Base-by-base conservation (phyloP, 2,329 filamentous ascomycete species). In the Pseudogymnoascus sp. region DNA sequence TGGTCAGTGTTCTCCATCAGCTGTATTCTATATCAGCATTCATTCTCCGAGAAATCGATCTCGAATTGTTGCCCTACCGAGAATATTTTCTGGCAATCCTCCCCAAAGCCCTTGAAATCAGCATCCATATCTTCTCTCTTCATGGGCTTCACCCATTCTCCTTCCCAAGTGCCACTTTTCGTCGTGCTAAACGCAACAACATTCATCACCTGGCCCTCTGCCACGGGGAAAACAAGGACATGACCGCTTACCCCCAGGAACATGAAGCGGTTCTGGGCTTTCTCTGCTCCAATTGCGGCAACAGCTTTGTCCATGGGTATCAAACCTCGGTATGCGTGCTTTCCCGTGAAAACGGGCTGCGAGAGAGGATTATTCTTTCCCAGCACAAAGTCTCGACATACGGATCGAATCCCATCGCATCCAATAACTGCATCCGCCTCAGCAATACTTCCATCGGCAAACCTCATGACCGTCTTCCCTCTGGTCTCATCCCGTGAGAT, bases 261-360 rank as follows among this genome's bases (percentile, higher is more conserved):
- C 61, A 82, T 77, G 69, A 81, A 79, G 13, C 76, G 72, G 12
- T 80, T 83, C 25, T 70, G 67, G 0, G 81, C 78, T 38, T 80
- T 73, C 39, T 82, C 73, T 9, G 75, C 67, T 2, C 82, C 81
- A 2, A 88, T 66, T 2, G 77, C 76, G 9, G 74, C 69, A 0
- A 75, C 70, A 0, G 83, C 84, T 13, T 78, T 71, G 0, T 77
- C 74, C 78, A 88, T 88, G 0, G 85, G 82, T 1, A 88, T 76
- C 2, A 89, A 71, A 0, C 81, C 81, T 5, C 86, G 78, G 71
- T 86, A 89, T 35, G 82, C 86, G 71, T 83, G 83, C 65, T 86
- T 84, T 29, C 79, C 74, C 0, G 79, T 79, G 69, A 83, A 87
- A 1, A 75, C 68, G 0, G 65, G 63, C 2, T 58, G 17, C 59